Conservation (phyloP, 495 filamentous ascomycete species). For the Lineolata rhizophorae region DNA sequence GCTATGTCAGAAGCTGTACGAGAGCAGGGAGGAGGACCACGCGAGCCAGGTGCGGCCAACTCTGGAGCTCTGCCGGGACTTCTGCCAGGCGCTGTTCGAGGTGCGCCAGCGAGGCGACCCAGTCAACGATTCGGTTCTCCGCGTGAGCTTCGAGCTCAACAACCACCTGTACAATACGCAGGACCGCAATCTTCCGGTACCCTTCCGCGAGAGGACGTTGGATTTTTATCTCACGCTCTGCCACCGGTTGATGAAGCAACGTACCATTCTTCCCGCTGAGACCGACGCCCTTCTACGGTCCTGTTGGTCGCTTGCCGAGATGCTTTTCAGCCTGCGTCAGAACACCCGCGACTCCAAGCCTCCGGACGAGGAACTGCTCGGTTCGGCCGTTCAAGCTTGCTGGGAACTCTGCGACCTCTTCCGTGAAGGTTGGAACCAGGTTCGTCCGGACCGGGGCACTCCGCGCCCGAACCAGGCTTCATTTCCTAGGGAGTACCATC, state of each 20-base stretch:
- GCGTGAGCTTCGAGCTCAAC: slow-evolving; percentile 86
- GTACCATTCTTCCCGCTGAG: slow-evolving; percentile 49
- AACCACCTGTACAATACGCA: slow-evolving; percentile 88
- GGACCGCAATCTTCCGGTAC: slow-evolving; percentile 64
- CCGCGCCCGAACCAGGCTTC: slow-evolving; percentile 59
- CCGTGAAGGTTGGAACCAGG: slow-evolving; percentile 78
- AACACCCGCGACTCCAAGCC: slow-evolving; percentile 50
- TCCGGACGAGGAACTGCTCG: slow-evolving; percentile 61
- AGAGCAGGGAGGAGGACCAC: slow-evolving; percentile 49
- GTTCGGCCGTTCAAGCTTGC: slow-evolving; percentile 75
- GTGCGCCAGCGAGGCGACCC: slow-evolving; percentile 55
- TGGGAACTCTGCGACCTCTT: slow-evolving; percentile 94
- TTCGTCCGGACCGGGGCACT: slow-evolving; percentile 70
- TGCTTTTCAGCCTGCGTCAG: slow-evolving; percentile 82
- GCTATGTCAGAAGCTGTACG: slow-evolving; percentile 71
- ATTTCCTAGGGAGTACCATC: too few relatives aligned
- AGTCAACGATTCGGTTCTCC: slow-evolving; percentile 56
- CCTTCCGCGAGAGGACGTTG: slow-evolving; percentile 70
- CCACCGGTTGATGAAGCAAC: slow-evolving; percentile 85
- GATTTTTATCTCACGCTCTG: slow-evolving; percentile 90
- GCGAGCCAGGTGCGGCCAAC: slow-evolving; percentile 53
- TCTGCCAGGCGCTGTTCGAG: slow-evolving; percentile 79
- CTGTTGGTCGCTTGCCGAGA: slow-evolving; percentile 81
- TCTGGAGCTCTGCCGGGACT: slow-evolving; percentile 72
- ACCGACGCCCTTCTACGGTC: slow-evolving; percentile 66